Evolutionary conservation across 2,329 filamentous ascomycete genomes (phyloP), one percentile per base, ranked within the genome.

Genomic region (Davidsoniella australis): DNA sequence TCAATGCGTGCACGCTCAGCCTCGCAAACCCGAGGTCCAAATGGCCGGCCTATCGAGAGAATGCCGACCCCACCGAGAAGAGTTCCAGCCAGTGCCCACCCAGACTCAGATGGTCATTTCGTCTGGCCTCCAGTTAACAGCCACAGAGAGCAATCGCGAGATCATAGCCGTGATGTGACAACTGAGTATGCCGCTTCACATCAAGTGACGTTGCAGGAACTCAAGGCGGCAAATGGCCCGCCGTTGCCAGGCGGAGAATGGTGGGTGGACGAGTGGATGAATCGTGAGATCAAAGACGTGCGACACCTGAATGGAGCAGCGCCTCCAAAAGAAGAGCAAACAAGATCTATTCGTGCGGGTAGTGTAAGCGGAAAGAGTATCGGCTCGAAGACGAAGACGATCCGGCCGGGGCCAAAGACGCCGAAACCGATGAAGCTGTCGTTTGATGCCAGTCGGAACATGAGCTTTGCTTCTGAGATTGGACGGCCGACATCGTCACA

Each of bases 1-100:
- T 38, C 29, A 20, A 47, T 47, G 45, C 33, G 47, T 37, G 41
- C 26, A 2, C 41, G 41, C 26, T 48, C 47, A 10, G 41, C 47
- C 2, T 48, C 29, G 4, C 33, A 48, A 20, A 48, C 47, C 9
- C 26, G 47, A 5, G 47, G 26, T 4, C 29, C 18, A 9, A 42
- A 9, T 12, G 9, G 29, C 5, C 47, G 26, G 47, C 29, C 29
- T 5, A 39, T 39, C 2, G 29, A 24, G 18, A 20, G 47, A 6
- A 10, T 44, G 2, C 18, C 38, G 5, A 10, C 41, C 4, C 41
- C 41, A 16, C 47, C 29, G n/a, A 9, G n/a, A 10, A 23, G 23
- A 6, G 9, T 43, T 10, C 33, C 33, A 5, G 47, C 47, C 1
- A 40, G 12, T 12, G 47, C 29, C 2, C 47, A 49, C 10, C 41